Conservation (phyloP, 768 basidiomycete species). For the Imleria badia region DNA sequence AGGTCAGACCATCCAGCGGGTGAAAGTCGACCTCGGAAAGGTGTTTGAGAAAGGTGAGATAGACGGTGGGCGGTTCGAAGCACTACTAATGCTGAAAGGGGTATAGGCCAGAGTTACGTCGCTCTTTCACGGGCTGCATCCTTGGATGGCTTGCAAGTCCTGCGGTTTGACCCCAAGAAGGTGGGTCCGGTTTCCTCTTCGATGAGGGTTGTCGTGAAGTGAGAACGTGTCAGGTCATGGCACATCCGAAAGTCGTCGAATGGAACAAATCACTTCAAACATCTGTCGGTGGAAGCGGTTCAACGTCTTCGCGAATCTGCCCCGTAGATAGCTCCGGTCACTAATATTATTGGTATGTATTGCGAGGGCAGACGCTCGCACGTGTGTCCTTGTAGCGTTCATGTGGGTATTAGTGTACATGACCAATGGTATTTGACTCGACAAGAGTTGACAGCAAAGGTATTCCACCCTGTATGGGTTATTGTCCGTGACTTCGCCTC, state of each 20-base stretch:
- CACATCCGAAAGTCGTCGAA: too few relatives aligned
- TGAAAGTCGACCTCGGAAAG: constrained; percentile 61
- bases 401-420: too few relatives aligned
- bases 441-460: constrained; percentile 42
- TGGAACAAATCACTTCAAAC: too few relatives aligned
- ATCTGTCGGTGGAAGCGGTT: too few relatives aligned
- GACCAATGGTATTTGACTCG: too few relatives aligned
- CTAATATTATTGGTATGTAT: constrained; percentile 11
- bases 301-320: neutral
- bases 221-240: too few relatives aligned
- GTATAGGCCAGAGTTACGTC: constrained; percentile 48
- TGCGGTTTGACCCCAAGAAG: constrained; percentile 53
- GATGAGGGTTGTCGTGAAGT: too few relatives aligned
- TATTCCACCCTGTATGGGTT: constrained; percentile 67
- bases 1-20: constrained; percentile 67
- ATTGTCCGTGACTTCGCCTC: constrained; percentile 56
- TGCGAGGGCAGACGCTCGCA: neutral
- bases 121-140: constrained; percentile 53
- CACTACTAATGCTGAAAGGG: neutral
- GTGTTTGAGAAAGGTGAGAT: constrained; percentile 59
- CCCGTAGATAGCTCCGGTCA: neutral
- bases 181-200: constrained; percentile 27
- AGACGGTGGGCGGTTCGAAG: accelerated
- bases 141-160: constrained; percentile 52
- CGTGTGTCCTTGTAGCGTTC: too few relatives aligned